Base-by-base conservation (phyloP, 495 filamentous ascomycete species). In the Saxophila tyrrhenica region DNA sequence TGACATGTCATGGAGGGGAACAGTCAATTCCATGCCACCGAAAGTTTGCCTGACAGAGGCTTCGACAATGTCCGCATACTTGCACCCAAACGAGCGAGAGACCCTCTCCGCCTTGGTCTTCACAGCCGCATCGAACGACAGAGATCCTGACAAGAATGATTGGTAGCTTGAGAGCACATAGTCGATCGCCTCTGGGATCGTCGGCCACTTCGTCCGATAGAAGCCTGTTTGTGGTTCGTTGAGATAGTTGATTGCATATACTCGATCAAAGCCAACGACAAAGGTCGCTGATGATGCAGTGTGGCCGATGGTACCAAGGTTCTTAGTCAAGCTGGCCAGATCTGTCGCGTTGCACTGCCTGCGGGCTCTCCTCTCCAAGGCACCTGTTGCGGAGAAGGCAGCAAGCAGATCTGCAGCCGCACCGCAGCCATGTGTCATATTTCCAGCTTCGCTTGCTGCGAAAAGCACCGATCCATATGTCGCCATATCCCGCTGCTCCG, bases 211-310 rank as follows among this genome's bases (percentile, higher is more conserved):
- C 1, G 54, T 25, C 7, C 58, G 47, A 58, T 81, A 74, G 69
- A 78, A 80, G 62, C 79, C 81, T 1, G 89, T 72, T 41, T 76
- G 72, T 19, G 78, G 74, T 16, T 62, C 71, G 9, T 76, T 75
- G 25, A 69, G 67, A 45, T 71, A 81, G 43, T 80, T 78, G 39
- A 81, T 68, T 0, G 77, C 79, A 9, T 75, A 57, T 25, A 70
- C 67, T 51, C 81, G 78, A 16, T 73, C 69, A 19, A 79, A 62
- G 3, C 77, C 77, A 45, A 82, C 67, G 2, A 75, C 70, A 61
- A 79, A 81, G 66, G 5, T 65, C 66, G 10, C 70, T 39, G 0
- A 56, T 51, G 1, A 39, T 11, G 13, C 3, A 20, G 13, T 32
- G 8, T 39, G 17, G 3, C 16, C 21, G n/a, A 41, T 11, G 39